Conservation (phyloP, 2,329 filamentous ascomycete genomes). For the Penicillium decumbens region DNA sequence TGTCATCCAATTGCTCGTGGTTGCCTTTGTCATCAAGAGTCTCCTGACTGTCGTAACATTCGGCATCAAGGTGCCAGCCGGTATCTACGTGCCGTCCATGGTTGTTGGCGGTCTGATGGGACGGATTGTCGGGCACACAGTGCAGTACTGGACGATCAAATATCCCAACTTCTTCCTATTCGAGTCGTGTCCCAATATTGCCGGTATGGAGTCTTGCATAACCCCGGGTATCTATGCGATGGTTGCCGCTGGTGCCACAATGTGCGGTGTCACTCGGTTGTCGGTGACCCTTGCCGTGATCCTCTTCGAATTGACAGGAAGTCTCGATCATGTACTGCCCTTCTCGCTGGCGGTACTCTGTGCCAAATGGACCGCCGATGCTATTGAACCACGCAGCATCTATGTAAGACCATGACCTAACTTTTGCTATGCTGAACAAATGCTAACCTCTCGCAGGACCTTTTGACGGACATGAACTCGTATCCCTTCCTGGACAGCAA, state of each 20-base stretch:
- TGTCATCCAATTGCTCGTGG: slow-evolving; percentile 65
- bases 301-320: slow-evolving; percentile 91
- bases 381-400: slow-evolving; percentile 88
- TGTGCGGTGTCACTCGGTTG: slow-evolving; percentile 93
- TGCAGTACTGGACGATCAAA: slow-evolving; percentile 73
- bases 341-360: slow-evolving; percentile 90
- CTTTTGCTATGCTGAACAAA: neutral
- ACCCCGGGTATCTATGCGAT: slow-evolving; percentile 96
- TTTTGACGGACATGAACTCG: slow-evolving; percentile 93
- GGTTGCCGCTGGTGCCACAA: slow-evolving; percentile 89
- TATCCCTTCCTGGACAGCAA: slow-evolving; percentile 98
- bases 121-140: slow-evolving; percentile 76
- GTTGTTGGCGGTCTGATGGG: slow-evolving; percentile 92
- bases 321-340: slow-evolving; percentile 87
- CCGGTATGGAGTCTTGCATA: slow-evolving; percentile 72
- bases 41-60: slow-evolving; percentile 86
- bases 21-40: slow-evolving; percentile 85
- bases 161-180: slow-evolving; percentile 71
- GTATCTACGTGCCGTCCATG: slow-evolving; percentile 98
- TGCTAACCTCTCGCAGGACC: slow-evolving; percentile 54
- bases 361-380: slow-evolving; percentile 97
- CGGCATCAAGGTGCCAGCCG: slow-evolving; percentile 91
- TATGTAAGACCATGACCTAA: slow-evolving; percentile 55
- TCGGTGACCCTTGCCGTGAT: slow-evolving; percentile 94
- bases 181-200: slow-evolving; percentile 64